phyloP scores from a whole-genome alignment of 78 protist genomes.

The Protostelium mycophagum region DNA sequence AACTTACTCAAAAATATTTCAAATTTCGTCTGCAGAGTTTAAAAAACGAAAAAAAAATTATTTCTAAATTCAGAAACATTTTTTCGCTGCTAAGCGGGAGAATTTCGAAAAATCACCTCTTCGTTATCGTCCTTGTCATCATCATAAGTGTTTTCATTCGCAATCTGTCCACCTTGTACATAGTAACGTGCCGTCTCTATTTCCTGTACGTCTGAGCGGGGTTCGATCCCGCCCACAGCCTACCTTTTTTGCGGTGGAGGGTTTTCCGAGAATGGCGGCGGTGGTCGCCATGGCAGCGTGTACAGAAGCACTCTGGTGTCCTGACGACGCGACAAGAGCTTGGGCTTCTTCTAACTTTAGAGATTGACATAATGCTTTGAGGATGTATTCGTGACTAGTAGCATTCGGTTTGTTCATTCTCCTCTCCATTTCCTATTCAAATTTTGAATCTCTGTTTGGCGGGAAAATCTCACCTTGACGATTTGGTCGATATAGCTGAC shows the following conservation, averaged over 20 bases:
- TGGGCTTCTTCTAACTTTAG: not conserved
- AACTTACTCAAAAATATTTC: too few species aligned
- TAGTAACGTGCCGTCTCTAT: too few species aligned
- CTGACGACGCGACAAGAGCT: not conserved
- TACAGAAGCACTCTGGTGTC: not conserved
- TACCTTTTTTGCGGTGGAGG: not conserved
- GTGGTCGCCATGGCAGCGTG: not conserved
- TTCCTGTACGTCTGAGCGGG: too few species aligned
- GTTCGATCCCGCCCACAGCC: too few species aligned
- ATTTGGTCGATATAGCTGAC: conserved; percentile 12
- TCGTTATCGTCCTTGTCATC: too few species aligned
- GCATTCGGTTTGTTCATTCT: conserved; percentile 32
- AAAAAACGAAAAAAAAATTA: too few species aligned
- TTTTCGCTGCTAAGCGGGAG: too few species aligned
- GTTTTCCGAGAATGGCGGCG: not conserved
- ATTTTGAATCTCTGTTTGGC: not conserved
- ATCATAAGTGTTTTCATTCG: not conserved
- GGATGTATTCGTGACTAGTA: conserved; percentile 45
- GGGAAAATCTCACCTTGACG: not conserved
- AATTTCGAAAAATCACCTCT: too few species aligned
- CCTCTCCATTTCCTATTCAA: not conserved
- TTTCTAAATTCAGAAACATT: too few species aligned
- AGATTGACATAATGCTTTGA: conserved; percentile 2
- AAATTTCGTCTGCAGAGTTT: too few species aligned
- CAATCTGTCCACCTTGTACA: not conserved